A percentile compares a stretch with the other conserved stretches of the same genome.
Conservation (phyloP, 306 rosid species). For the Sphenostylis stenocarpa region DNA sequence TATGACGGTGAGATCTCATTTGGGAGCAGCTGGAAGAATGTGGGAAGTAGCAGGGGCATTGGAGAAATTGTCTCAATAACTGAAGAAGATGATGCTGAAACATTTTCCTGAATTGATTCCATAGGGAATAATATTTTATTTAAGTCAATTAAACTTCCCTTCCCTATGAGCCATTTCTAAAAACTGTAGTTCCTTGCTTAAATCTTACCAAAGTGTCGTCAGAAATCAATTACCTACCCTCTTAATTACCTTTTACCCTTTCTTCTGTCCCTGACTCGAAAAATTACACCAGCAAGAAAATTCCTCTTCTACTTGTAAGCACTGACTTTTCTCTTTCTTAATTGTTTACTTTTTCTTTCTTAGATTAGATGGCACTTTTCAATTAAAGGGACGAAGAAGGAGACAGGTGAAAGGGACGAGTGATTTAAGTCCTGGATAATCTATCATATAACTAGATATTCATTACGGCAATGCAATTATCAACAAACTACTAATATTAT, state of each 20-base stretch:
- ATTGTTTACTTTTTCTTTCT: background rate
- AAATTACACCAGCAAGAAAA: background rate
- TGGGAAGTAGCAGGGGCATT: conserved; percentile 35
- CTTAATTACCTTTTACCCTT: background rate
- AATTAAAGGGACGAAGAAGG: background rate
- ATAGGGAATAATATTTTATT: background rate
- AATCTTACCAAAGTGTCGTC: background rate
- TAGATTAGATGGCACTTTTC: background rate
- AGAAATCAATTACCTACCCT: background rate
- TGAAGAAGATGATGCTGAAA: conserved; percentile 45
- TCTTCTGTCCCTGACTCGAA: background rate
- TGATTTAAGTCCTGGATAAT: background rate
- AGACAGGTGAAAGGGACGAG: background rate
- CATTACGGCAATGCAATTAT: background rate
- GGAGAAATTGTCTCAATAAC: conserved; percentile 48
- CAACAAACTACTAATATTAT: background rate
- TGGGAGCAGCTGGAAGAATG: conserved; percentile 48
- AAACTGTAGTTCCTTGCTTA: background rate
- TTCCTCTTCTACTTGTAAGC: background rate
- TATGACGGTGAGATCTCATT: conserved; percentile 65
- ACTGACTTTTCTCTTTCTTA: background rate
- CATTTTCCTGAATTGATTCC: conserved; percentile 20
- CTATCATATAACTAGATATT: background rate
- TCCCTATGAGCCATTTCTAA: background rate
- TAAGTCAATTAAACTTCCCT: background rate